These are phyloP conservation scores for Chenopodium formosanum DNA, from an alignment of 148 eudicot species.

Conservation along the genomic window DNA sequence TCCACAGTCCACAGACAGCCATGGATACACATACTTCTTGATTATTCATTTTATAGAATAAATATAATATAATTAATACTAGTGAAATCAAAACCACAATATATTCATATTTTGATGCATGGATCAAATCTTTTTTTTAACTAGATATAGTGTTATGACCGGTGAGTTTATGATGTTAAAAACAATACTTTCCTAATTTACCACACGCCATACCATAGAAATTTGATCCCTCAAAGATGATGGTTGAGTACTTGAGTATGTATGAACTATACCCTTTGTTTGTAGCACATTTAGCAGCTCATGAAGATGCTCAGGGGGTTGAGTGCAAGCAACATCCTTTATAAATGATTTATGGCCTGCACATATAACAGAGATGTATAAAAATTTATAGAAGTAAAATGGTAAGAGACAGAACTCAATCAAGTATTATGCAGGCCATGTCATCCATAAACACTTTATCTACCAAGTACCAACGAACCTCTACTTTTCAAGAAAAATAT, in stretches of 20 bases:
- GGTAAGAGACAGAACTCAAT: background rate
- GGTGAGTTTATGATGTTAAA: background rate
- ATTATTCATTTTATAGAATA: background rate
- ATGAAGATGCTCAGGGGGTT: constrained; percentile 85
- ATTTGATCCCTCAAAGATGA: background rate
- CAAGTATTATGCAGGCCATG: background rate
- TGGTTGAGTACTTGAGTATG: background rate
- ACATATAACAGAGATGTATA: constrained; percentile 9
- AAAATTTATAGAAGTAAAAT: background rate
- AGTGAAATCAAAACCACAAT: background rate
- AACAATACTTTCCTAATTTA: too few relatives aligned
- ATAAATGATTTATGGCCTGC: constrained; percentile 82
- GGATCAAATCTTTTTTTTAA: background rate
- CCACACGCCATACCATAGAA: background rate
- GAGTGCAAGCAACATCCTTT: constrained; percentile 74
- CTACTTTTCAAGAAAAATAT: too few relatives aligned
- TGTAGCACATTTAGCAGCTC: constrained; percentile 75
- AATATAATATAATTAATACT: background rate
- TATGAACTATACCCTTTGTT: constrained; percentile 59
- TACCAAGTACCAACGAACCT: background rate
- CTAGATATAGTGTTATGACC: background rate
- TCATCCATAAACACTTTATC: background rate
- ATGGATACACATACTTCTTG: background rate
- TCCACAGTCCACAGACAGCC: background rate
- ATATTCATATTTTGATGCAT: background rate